Evolutionary conservation across 371 early-diverging fungal genomes (phyloP).

Genomic region (Mortierella sp.): DNA sequence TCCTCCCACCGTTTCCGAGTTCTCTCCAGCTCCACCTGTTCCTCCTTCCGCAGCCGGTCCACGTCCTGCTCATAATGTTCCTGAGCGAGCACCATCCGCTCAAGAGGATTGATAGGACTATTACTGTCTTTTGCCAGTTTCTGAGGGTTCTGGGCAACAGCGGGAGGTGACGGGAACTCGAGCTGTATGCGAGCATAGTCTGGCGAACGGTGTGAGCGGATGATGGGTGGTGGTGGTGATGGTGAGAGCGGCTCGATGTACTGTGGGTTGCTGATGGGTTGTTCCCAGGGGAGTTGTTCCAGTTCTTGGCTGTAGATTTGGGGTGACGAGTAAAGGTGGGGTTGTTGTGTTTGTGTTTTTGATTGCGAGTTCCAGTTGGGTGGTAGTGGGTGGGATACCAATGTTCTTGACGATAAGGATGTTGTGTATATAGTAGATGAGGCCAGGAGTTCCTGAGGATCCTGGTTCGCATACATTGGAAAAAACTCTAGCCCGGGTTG

Average conservation of each 20-base stretch:
- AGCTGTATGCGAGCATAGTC: not conserved
- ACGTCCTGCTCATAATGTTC: not conserved
- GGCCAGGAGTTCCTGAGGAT: too few relatives aligned
- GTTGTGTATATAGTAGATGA: too few relatives aligned
- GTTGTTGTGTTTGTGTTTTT: not conserved
- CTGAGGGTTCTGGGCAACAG: not conserved
- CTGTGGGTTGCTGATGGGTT: not conserved
- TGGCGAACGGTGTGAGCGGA: not conserved
- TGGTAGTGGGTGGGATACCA: too few relatives aligned
- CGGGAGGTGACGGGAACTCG: not conserved
- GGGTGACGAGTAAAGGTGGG: not conserved
- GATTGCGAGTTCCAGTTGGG: too few relatives aligned
- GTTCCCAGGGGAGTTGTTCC: not conserved
- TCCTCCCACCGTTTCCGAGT: not conserved
- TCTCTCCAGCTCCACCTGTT: not conserved
- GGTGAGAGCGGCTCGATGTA: not conserved
- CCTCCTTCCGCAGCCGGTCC: not conserved
- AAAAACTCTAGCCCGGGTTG: too few relatives aligned
- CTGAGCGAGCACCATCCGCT: not conserved
- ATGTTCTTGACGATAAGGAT: too few relatives aligned
- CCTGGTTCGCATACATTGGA: too few relatives aligned
- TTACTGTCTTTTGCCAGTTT: not conserved
- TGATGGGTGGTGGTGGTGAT: not conserved
- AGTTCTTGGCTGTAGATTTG: not conserved
- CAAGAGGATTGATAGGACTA: not conserved